A percentile compares a stretch with the other conserved stretches of the same genome.
Conservation (phyloP, 306 rosid species). For the Gynostemma pentaphyllum region DNA sequence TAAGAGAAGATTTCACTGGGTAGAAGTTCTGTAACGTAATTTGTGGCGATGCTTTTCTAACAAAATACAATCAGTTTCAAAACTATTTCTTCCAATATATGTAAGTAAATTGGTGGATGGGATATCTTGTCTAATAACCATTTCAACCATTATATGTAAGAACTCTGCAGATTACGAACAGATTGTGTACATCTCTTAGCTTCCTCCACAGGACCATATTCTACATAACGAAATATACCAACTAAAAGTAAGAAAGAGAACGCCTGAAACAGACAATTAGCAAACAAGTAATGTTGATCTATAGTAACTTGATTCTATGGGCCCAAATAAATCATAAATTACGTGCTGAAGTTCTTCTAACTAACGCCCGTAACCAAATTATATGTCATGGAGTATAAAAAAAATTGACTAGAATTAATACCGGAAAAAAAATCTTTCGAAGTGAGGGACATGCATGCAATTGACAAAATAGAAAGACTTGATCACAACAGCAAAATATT, state of each 20-base stretch:
- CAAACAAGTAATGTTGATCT: conserved; percentile 29
- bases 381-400: too few relatives aligned
- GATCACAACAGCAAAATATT: too few relatives aligned
- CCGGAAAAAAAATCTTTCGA: too few relatives aligned
- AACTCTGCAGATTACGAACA: conserved; percentile 5
- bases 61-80: background rate
- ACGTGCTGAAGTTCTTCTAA: conserved; percentile 37
- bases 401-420: too few relatives aligned
- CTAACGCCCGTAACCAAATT: conserved; percentile 29
- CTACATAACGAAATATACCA: conserved; percentile 29
- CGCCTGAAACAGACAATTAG: conserved; percentile 21
- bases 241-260: conserved; percentile 15
- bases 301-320: conserved; percentile 29
- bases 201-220: conserved; percentile 13
- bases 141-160: background rate
- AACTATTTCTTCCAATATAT: background rate
- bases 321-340: conserved; percentile 34
- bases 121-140: conserved; percentile 1
- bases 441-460: background rate
- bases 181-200: conserved; percentile 1
- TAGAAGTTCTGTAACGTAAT: background rate
- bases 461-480: background rate
- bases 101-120: background rate
- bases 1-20: background rate
- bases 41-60: background rate